Evolutionary conservation across 1,284 basidiomycete genomes (phyloP).

Genomic region (Polyporus tsugae): DNA sequence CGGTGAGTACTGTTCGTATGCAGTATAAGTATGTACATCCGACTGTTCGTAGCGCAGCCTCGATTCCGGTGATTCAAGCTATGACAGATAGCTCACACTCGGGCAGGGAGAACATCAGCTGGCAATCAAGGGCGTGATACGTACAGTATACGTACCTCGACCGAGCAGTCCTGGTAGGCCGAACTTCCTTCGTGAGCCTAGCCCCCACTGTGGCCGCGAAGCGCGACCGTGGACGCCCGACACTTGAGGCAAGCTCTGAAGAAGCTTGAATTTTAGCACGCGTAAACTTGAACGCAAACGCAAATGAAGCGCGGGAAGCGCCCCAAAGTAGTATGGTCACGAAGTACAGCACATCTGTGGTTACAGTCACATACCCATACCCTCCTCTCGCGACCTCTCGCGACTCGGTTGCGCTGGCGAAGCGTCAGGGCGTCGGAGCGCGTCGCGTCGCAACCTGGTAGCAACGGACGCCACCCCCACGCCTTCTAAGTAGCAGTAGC

Average conservation of each 20-base stretch:
- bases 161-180: neutral
- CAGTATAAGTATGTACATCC: neutral
- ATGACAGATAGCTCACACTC: neutral
- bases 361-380: neutral
- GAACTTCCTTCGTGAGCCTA: neutral
- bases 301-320: neutral
- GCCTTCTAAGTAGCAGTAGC: neutral
- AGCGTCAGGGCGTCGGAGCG: neutral
- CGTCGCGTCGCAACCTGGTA: slow-evolving; percentile 3
- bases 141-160: neutral
- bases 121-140: neutral
- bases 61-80: no score
- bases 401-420: neutral
- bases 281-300: neutral
- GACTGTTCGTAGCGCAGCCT: neutral
- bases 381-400: no score
- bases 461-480: neutral
- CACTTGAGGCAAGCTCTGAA: neutral
- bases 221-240: neutral
- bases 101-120: neutral
- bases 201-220: neutral
- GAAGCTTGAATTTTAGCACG: neutral
- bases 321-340: neutral
- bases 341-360: neutral
- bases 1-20: neutral